phyloP scores from a whole-genome alignment of 2,329 filamentous ascomycete species.

The Paracoccidioides brasiliensis region DNA sequence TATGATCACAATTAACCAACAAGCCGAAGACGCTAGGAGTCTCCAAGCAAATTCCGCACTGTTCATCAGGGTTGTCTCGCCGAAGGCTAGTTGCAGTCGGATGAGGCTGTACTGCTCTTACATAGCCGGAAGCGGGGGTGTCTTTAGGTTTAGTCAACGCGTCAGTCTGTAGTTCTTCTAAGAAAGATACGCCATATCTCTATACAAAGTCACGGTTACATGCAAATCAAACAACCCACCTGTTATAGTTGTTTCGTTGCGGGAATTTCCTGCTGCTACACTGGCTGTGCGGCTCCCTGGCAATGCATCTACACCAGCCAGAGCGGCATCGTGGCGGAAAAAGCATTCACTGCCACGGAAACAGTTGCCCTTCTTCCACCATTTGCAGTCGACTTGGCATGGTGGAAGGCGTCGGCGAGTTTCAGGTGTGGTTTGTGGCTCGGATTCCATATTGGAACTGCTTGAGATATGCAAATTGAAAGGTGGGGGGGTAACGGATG shows the following conservation, averaged over 20 bases:
- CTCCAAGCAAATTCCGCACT: slow-evolving; percentile 19
- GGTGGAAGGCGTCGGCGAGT: slow-evolving; percentile 5
- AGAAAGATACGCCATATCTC: not conserved
- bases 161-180: not conserved
- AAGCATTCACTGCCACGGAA: slow-evolving; percentile 13
- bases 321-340: slow-evolving; percentile 14
- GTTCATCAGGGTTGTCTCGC: slow-evolving; percentile 3
- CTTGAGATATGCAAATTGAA: not conserved
- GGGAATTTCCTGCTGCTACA: not conserved
- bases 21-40: slow-evolving; percentile 17
- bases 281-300: not conserved
- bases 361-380: slow-evolving; percentile 18
- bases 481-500: not conserved
- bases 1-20: slow-evolving; percentile 18
- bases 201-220: not conserved
- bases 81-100: not conserved
- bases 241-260: not conserved
- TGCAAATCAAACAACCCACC: not conserved
- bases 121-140: not conserved
- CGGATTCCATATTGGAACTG: slow-evolving; percentile 1
- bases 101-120: not conserved
- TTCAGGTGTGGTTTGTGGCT: not conserved
- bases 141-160: not conserved
- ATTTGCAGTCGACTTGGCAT: slow-evolving; percentile 14
- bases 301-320: slow-evolving; percentile 10